phyloP scores from a whole-genome alignment of 305 asterid species.

The Plantago rigida region DNA sequence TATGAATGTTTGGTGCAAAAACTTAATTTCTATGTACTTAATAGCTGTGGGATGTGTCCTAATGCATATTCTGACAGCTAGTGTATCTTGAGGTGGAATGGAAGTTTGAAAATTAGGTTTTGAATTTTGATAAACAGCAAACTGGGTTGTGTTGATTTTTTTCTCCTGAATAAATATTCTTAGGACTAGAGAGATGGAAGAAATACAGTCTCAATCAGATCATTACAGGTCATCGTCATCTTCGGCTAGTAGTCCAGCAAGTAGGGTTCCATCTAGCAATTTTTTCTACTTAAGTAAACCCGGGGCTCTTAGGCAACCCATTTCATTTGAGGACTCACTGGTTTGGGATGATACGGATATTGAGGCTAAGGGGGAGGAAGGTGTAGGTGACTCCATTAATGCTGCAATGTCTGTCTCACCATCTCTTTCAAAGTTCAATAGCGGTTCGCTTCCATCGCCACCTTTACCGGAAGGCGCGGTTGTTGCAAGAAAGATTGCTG shows the following conservation, averaged over 20 bases:
- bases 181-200: slow-evolving; percentile 52
- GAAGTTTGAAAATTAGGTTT: slow-evolving; percentile 12
- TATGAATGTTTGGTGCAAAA: too few relatives aligned
- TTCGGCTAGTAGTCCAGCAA: slow-evolving; percentile 88
- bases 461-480: slow-evolving; percentile 61
- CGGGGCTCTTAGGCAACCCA: slow-evolving; percentile 72
- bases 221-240: slow-evolving; percentile 91
- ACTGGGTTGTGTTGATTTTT: slow-evolving; percentile 2
- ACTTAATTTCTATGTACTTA: too few relatives aligned
- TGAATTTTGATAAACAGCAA: background rate
- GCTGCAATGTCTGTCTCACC: slow-evolving; percentile 76
- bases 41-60: slow-evolving; percentile 7
- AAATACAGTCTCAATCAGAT: slow-evolving; percentile 90
- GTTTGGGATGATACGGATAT: slow-evolving; percentile 90
- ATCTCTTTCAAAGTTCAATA: slow-evolving; percentile 77
- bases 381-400: slow-evolving; percentile 74
- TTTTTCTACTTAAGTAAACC: slow-evolving; percentile 87
- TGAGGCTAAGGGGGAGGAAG: slow-evolving; percentile 74
- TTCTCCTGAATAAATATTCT: background rate
- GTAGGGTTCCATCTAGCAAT: slow-evolving; percentile 89
- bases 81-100: slow-evolving; percentile 3
- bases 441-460: slow-evolving; percentile 79
- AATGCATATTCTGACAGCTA: slow-evolving; percentile 26
- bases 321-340: slow-evolving; percentile 95
- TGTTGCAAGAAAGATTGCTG: slow-evolving; percentile 59